Percentiles rank a stretch among this genome's conserved stretches.
phyloP scores from a whole-genome alignment of 2,329 filamentous ascomycete species.

The Phialemoniopsis sp. region DNA sequence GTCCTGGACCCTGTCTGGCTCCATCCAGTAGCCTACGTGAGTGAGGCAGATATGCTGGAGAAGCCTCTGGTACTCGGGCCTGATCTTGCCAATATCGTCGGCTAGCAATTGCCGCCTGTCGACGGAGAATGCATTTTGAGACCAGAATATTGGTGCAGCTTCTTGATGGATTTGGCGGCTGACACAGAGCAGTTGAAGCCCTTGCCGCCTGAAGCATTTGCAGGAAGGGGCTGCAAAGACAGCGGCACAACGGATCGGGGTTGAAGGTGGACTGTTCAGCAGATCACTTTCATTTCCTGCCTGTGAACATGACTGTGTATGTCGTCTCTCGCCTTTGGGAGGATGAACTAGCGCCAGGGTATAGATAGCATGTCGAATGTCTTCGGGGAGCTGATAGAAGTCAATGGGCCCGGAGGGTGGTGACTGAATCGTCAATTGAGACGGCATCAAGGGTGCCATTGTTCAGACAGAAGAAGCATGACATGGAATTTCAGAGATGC shows the following conservation, averaged over 20 bases:
- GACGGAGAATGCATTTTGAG: slow-evolving; percentile 9
- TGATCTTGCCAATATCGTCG: slow-evolving; percentile 4
- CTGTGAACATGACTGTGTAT: not conserved
- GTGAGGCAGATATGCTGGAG: slow-evolving; percentile 9
- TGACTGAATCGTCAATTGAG: not conserved
- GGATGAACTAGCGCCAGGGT: slow-evolving; percentile 5
- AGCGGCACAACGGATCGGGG: no score
- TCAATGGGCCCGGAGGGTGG: not conserved
- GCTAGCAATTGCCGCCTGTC: not conserved
- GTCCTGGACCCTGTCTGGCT: no score
- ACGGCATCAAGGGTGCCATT: no score
- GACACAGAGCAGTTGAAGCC: slow-evolving; percentile 6
- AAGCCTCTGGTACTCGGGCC: slow-evolving; percentile 6
- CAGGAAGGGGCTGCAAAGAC: no score
- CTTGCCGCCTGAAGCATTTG: slow-evolving; percentile 6
- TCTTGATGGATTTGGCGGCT: slow-evolving; percentile 10
- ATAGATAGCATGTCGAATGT: slow-evolving; percentile 8
- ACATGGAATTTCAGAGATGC: no score
- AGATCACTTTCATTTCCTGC: not conserved
- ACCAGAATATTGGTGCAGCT: slow-evolving; percentile 11
- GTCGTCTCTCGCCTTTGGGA: slow-evolving; percentile 4
- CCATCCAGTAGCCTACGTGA: no score
- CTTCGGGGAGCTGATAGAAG: slow-evolving; percentile 4
- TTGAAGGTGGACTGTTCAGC: no score
- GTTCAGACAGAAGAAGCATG: no score